Evolutionary conservation across 495 filamentous ascomycete species (phyloP), one percentile per base, ranked within the genome.

Genomic region (Pseudomonodictys pantanalensis): DNA sequence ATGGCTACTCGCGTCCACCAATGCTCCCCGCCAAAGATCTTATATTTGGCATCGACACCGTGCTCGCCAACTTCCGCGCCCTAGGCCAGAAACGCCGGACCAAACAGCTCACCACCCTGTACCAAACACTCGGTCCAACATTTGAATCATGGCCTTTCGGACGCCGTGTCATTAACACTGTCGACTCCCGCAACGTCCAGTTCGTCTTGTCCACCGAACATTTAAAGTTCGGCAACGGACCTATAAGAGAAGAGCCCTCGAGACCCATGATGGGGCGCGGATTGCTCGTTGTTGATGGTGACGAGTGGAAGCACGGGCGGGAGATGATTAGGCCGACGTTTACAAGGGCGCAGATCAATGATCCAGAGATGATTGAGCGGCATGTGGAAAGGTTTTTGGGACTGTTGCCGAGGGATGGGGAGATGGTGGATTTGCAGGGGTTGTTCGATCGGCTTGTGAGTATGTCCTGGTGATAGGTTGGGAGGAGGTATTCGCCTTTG

Each of bases 241-340:
- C 52, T 23, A 12, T 9, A 8, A 32, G 52, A 6, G 32, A 42
- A 20, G 8, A 26, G 5, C 33, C 38, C 15, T 8, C 7, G 29
- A n/a, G 18, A 6, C 48, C 32, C 7, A 10, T 59, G 7, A 38
- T 28, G 3, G 56, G 56, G 4, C 38, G 28, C 8, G 56, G 56
- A 4, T 9, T 59, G 25, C n/a, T 59, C 35, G 55, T 25, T 11
- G 12, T n/a, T 10, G 56, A 59, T 38, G 56, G 33, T 3, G 10
- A 9, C 11, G 35, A 33, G 3, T 59, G 56, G 56, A 17, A 15
- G 20, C 29, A 39, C 15, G 78, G 81, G 0, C 72, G 83, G 0
- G 77, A 73, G 0, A 48, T 84, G 54, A 60, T 86, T 49, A 68
- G 80, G 17, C 82, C 83, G 5, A 76, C 79, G 38, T 84, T 84